phyloP scores from a whole-genome alignment of 2,329 filamentous ascomycete genomes.

The Fusarium torulosum region DNA sequence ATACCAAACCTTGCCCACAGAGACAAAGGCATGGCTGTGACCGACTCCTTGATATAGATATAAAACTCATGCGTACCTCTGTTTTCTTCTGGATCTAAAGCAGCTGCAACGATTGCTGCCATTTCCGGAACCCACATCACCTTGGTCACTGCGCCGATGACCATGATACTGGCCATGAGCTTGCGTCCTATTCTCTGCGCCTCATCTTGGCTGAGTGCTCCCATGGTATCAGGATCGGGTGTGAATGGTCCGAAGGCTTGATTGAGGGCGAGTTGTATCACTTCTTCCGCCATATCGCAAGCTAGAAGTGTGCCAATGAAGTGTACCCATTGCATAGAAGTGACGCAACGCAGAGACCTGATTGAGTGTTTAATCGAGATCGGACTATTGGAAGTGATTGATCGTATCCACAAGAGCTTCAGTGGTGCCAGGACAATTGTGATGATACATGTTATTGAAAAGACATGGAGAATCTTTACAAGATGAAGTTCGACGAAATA shows the following conservation, averaged over 20 bases:
- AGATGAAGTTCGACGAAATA: background rate
- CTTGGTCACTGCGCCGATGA: background rate
- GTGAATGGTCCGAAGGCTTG: background rate
- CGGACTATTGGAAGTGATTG: fast-evolving
- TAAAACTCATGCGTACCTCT: background rate
- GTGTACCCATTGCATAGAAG: background rate
- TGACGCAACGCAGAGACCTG: background rate
- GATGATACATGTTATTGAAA: background rate
- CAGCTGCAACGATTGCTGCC: background rate
- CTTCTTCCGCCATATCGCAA: background rate
- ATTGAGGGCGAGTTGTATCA: background rate
- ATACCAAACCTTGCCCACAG: conserved; percentile 1
- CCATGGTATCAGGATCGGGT: fast-evolving
- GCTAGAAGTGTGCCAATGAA: background rate
- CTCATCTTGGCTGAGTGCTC: background rate
- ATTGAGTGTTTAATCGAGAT: fast-evolving
- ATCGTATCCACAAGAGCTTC: background rate
- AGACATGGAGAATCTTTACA: fast-evolving
- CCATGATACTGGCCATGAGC: fast-evolving
- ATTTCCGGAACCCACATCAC: background rate
- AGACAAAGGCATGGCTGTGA: background rate
- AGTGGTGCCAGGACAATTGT: background rate
- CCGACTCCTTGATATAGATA: background rate
- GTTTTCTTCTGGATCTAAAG: background rate
- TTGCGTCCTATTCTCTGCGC: fast-evolving